Evolutionary conservation across 2,329 filamentous ascomycete genomes (phyloP), one percentile per base, ranked within the genome.

Genomic region (Sordariomycetes sp.): DNA sequence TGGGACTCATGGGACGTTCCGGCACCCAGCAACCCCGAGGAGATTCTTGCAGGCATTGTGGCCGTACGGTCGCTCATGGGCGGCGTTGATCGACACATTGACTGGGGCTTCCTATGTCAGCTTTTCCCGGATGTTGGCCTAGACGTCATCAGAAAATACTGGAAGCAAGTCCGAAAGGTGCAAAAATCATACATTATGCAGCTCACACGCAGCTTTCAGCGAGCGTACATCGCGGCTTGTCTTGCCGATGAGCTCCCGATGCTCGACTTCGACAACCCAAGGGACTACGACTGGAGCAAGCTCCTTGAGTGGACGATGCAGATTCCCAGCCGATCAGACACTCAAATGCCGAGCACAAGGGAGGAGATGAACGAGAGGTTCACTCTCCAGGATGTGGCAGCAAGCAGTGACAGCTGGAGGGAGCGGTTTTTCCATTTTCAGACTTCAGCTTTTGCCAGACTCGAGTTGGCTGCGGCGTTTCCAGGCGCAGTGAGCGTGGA

Each of bases 221-320:
- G 72, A 12, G 66, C 63, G 7, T 85, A 84, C 44, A 57, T 86
- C 6, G 55, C 65, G 30, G 82, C 82, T 0, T 86, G 86, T 43
- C 71, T 78, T 42, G 64, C 63, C 2, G 69, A 70, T 8, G 67
- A 79, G 40, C 43, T 88, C 2, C 68, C 75, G 2, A 53, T 63
- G 3, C 63, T 88, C 15, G 63, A 86, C 49, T 83, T 73, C 42
- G 66, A 82, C 33, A 58, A 81, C 30, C 64, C 77, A 1, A 53
- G 70, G 25, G 66, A 68, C 2, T 86, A 85, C 39, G 79, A 88
- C 47, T 87, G 84, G 82, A 57, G 63, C 8, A 55, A 52, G 5
- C 54, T 88, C 6, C 69, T 87, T 30, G 63, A 69, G 23, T 90
- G 84, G 84, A 70, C 78, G 2, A 59, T 75, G 42, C 62, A 66